Conservation (phyloP, 2,329 filamentous ascomycete species). For the Nectriaceae sp. region DNA sequence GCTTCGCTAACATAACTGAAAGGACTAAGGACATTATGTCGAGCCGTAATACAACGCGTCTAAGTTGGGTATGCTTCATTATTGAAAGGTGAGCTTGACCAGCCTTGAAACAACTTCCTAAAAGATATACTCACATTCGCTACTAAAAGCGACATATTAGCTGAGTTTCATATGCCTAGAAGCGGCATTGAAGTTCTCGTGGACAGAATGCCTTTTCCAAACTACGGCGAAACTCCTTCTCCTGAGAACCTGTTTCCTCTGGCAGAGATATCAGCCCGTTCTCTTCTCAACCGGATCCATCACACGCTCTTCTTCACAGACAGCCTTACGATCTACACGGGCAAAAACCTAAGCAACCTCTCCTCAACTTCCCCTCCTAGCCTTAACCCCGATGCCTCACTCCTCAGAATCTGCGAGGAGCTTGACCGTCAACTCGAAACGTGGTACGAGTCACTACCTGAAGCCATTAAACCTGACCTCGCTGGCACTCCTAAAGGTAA, state of each 20-base stretch:
- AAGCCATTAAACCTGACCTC: slow-evolving; percentile 24
- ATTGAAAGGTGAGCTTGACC: slow-evolving; percentile 23
- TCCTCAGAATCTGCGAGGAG: slow-evolving; percentile 20
- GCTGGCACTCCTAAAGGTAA: slow-evolving; percentile 5
- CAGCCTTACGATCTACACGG: slow-evolving; percentile 16
- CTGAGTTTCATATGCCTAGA: slow-evolving; percentile 26
- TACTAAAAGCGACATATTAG: slow-evolving; percentile 20
- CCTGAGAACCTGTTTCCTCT: slow-evolving; percentile 19
- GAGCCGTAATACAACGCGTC: slow-evolving; percentile 14
- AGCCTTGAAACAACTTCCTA: neutral
- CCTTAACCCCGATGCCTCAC: slow-evolving; percentile 12
- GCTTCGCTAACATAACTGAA: neutral
- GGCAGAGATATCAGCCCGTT: slow-evolving; percentile 21
- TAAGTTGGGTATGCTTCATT: slow-evolving; percentile 28
- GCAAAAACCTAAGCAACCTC: neutral
- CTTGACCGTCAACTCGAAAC: slow-evolving; percentile 24
- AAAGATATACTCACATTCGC: neutral
- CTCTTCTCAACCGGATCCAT: slow-evolving; percentile 27
- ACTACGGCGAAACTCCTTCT: slow-evolving; percentile 16
- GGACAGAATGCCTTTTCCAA: slow-evolving; percentile 26
- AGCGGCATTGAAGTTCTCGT: slow-evolving; percentile 28
- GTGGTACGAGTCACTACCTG: slow-evolving; percentile 26
- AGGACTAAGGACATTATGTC: neutral
- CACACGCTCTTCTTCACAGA: slow-evolving; percentile 23
- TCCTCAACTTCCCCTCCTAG: slow-evolving; percentile 5